Evolutionary conservation across 805 yeast species (phyloP), one percentile per base, ranked within the genome.

Genomic region (Myxozyma lipomycoides): DNA sequence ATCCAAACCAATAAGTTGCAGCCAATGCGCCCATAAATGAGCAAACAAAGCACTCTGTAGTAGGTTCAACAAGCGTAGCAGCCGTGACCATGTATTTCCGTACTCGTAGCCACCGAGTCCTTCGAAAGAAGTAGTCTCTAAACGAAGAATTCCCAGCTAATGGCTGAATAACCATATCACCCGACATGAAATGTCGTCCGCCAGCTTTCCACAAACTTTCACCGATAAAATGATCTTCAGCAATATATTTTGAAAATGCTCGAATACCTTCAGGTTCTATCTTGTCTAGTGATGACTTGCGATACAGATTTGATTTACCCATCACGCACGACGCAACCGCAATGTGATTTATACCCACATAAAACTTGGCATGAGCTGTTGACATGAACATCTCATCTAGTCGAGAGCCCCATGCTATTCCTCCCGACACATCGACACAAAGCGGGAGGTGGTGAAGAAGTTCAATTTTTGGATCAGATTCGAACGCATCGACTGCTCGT

Each of bases 171-270:
- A 82, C 95, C 42, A 80, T 76, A 64, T 88, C 95, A 1, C 84
- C 80, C 0, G 91, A 82, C 74, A 87, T 73, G 0, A 84, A 89
- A 0, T 95, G 86, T 58, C 89, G 71, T 22, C 85, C 82, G 30
- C 74, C 73, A 22, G 51, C 59, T 44, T 80, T 79, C 95, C 95
- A 88, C 17, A 88, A 64, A 0, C 88, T 86, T 43, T 86, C 87
- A 3, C 86, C 95, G 55, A 88, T 88, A 95, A 87, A 85, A 66
- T 88, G 88, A 66, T 88, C 96, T 64, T 88, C 96, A 4, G 95
- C 95, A 62, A 88, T 88, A 64, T 83, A 89, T 49, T 81, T 72
- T 5, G 95, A 81, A 66, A 89, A 88, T 50, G 80, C 78, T 45
- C 81, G 74, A 39, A 89, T 72, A 0, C 91, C 85, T 30, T 70